phyloP scores from a whole-genome alignment of 148 eudicot species.

The Pouteria glomerata region DNA sequence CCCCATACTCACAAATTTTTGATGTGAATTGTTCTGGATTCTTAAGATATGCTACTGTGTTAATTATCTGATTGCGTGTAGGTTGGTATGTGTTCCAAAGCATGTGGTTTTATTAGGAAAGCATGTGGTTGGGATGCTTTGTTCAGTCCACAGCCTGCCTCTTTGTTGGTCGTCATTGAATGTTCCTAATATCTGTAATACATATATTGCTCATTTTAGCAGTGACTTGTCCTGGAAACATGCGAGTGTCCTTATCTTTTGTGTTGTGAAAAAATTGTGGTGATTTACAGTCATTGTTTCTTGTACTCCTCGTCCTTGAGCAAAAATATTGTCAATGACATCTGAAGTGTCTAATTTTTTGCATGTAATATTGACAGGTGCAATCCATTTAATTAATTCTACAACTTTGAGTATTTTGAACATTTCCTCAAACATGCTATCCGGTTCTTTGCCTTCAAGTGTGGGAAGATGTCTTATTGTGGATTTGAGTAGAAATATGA shows the following conservation, averaged over 20 bases:
- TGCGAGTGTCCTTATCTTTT: too few species aligned
- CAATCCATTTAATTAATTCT: conserved; percentile 67
- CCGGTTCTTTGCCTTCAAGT: conserved; percentile 52
- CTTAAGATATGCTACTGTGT: neutral
- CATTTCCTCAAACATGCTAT: conserved; percentile 49
- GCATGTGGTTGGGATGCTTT: neutral
- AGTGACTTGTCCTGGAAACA: too few species aligned
- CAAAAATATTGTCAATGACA: neutral
- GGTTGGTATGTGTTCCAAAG: neutral
- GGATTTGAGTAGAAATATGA: conserved; percentile 55
- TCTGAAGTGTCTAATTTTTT: conserved; percentile 19
- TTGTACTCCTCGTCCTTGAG: neutral
- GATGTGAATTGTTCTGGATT: neutral
- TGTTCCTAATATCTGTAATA: too few species aligned
- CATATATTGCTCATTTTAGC: too few species aligned
- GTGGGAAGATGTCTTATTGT: conserved; percentile 43
- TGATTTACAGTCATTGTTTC: too few species aligned
- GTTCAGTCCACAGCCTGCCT: neutral
- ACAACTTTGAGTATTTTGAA: conserved; percentile 55
- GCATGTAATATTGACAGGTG: conserved; percentile 41
- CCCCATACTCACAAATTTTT: neutral
- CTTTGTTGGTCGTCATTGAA: neutral
- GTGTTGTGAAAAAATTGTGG: too few species aligned
- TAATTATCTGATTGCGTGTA: neutral
- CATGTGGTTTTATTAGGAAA: neutral